Base-by-base conservation (phyloP, 2,329 filamentous ascomycete genomes). In the Fusarium floridanum region DNA sequence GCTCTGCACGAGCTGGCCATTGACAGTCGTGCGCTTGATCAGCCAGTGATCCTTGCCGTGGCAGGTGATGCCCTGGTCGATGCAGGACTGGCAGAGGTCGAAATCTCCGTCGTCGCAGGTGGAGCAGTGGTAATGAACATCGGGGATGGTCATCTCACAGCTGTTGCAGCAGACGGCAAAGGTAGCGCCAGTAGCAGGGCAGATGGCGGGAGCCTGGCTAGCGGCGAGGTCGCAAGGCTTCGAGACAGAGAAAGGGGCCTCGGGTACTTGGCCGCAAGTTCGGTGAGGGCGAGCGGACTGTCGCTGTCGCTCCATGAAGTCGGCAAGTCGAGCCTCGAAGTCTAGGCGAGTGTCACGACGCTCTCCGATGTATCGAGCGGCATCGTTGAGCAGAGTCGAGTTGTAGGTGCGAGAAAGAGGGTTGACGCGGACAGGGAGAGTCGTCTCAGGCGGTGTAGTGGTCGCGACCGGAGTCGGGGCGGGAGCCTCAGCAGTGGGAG, bases 151-250 rank as follows among this genome's bases (percentile, higher is more conserved):
- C 71, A 86, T 87, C 76, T 95, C 93, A 84, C 97, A 99, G 81
- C 91, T 89, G 85, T 99, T 98, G 90, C 97, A 99, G 87, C 94
- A 97, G 53, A 99, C 95, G 14, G 94, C 93, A 84, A 95, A 98
- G 39, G 67, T 65, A 48, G 77, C 62, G 9, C 77, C 73, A 59
- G 71, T 59, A 11, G 70, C 64, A 36, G 75, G 70, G 61, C 65
- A 75, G n/a, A 68, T 29, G 14, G 64, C 14, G 24, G 67, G 55
- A 22, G 60, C 64, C 16, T 65, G 34, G 6, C 61, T 48, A 22
- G 66, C 27, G 16, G 66, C 34, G 7, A 32, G 22, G 24, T 50
- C 29, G 27, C 34, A 34, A 43, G 56, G 48, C 56, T 62, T 61
- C 8, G 72, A 50, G 29, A 56, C 56, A 34, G 55, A 65, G 41